Conservation (phyloP, 305 asterid genomes). For the Stenogyne calaminthoides region DNA sequence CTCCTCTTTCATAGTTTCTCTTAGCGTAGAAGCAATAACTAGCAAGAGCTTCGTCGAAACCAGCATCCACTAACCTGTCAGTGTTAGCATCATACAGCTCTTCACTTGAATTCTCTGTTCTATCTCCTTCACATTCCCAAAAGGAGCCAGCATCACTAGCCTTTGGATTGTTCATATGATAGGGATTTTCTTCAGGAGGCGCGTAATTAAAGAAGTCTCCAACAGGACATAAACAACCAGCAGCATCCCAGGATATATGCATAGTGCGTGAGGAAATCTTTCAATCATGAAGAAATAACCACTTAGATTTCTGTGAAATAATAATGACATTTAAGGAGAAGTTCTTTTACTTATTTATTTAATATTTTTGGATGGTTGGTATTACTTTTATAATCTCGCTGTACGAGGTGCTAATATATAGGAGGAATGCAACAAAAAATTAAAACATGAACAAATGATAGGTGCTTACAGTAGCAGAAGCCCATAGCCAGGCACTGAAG, state of each 20-base stretch:
- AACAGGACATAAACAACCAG: conserved; percentile 88
- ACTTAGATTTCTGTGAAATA: neutral
- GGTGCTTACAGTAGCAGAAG: conserved; percentile 73
- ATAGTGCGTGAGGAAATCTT: conserved; percentile 92
- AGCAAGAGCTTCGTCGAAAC: conserved; percentile 54
- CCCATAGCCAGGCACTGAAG: conserved; percentile 90
- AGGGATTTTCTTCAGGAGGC: conserved; percentile 65
- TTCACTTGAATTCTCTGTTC: conserved; percentile 13
- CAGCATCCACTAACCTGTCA: conserved; percentile 74
- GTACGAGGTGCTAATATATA: neutral
- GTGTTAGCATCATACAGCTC: conserved; percentile 33
- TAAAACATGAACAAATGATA: neutral
- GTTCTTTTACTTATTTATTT: neutral
- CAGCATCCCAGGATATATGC: conserved; percentile 84
- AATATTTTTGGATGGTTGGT: neutral
- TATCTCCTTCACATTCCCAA: too few relatives aligned
- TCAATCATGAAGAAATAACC: conserved; percentile 22
- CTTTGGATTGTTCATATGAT: conserved; percentile 27
- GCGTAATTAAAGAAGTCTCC: conserved; percentile 89
- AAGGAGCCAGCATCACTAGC: too few relatives aligned
- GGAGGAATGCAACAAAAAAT: conserved; percentile 3
- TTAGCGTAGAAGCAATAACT: conserved; percentile 83
- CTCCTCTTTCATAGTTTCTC: conserved; percentile 71
- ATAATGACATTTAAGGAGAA: neutral
- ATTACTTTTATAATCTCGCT: neutral